phyloP scores from a whole-genome alignment of 2,329 filamentous ascomycete genomes.

The Cryoendolithus antarcticus region DNA sequence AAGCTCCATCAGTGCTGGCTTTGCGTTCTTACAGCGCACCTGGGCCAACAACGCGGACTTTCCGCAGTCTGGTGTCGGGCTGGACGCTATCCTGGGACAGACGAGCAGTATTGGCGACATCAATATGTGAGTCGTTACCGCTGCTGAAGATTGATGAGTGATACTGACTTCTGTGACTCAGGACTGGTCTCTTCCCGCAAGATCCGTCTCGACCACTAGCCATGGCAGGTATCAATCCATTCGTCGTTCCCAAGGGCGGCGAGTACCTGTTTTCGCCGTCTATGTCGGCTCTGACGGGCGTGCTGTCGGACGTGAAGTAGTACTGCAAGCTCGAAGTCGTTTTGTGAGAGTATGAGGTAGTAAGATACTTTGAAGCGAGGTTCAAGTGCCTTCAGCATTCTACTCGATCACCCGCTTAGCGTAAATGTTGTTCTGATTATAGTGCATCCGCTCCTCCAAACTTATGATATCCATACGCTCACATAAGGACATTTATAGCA shows the following conservation, averaged over 20 bases:
- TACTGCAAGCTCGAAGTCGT: too few species aligned
- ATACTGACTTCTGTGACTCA: too few species aligned
- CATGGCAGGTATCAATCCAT: slow-evolving; percentile 17
- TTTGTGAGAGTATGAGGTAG: too few species aligned
- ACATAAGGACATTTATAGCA: too few species aligned
- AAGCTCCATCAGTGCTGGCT: slow-evolving; percentile 29
- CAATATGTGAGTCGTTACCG: slow-evolving; percentile 5
- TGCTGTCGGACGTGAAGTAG: slow-evolving; percentile 10
- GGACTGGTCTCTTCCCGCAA: slow-evolving; percentile 15
- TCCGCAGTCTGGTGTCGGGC: slow-evolving; percentile 17
- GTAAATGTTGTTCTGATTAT: too few species aligned
- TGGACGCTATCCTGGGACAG: slow-evolving; percentile 29
- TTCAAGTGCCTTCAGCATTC: too few species aligned
- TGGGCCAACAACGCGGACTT: slow-evolving; percentile 19
- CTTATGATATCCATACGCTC: too few species aligned
- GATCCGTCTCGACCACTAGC: slow-evolving; percentile 11
- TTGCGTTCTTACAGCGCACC: slow-evolving; percentile 27
- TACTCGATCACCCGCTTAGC: too few species aligned
- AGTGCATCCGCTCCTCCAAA: too few species aligned
- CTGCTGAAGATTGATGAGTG: too few species aligned
- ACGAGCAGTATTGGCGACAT: slow-evolving; percentile 10
- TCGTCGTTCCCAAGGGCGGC: slow-evolving; percentile 32
- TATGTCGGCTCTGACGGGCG: slow-evolving; percentile 18
- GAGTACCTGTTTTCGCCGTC: slow-evolving; percentile 38
- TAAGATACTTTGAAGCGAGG: too few species aligned